Evolutionary conservation across 306 rosid genomes (phyloP).

Genomic region (Vicia faba): DNA sequence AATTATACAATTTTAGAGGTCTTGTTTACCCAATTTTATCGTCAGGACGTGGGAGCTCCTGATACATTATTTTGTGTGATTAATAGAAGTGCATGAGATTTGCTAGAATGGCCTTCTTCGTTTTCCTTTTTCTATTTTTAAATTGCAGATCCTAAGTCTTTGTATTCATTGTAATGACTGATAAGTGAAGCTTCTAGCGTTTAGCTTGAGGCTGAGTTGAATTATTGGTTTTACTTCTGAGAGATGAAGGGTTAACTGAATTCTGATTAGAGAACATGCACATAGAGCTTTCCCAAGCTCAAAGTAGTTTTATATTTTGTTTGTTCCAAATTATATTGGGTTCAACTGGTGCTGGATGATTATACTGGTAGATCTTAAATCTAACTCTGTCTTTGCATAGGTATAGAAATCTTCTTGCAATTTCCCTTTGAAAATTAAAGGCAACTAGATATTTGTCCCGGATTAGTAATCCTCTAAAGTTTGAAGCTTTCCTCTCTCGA

Average conservation of each 20-base stretch:
- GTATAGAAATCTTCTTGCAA: background rate
- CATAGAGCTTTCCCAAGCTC: slow-evolving; percentile 17
- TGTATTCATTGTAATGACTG: slow-evolving; percentile 17
- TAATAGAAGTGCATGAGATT: slow-evolving; percentile 24
- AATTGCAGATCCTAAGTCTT: slow-evolving; percentile 1
- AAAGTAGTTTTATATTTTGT: slow-evolving; percentile 7
- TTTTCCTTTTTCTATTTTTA: background rate
- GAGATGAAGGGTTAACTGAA: slow-evolving; percentile 18
- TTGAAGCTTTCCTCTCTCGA: background rate
- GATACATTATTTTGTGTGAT: slow-evolving; percentile 27
- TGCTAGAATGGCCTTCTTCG: background rate
- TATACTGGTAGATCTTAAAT: slow-evolving; percentile 9
- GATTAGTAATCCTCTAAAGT: slow-evolving; percentile 10
- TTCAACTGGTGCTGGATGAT: background rate
- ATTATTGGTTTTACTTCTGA: slow-evolving; percentile 27
- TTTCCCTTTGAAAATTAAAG: slow-evolving; percentile 26
- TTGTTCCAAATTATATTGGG: slow-evolving; percentile 20
- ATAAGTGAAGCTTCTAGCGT: slow-evolving; percentile 4
- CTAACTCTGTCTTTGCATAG: background rate
- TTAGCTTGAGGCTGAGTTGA: slow-evolving; percentile 5
- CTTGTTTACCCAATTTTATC: slow-evolving; percentile 15
- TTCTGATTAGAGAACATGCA: slow-evolving; percentile 14
- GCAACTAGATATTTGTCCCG: slow-evolving; percentile 13
- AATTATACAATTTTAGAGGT: slow-evolving; percentile 4
- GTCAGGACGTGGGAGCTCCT: background rate